Evolutionary conservation across 345 rosid species (phyloP).

Genomic region (Hirschfeldia incana): DNA sequence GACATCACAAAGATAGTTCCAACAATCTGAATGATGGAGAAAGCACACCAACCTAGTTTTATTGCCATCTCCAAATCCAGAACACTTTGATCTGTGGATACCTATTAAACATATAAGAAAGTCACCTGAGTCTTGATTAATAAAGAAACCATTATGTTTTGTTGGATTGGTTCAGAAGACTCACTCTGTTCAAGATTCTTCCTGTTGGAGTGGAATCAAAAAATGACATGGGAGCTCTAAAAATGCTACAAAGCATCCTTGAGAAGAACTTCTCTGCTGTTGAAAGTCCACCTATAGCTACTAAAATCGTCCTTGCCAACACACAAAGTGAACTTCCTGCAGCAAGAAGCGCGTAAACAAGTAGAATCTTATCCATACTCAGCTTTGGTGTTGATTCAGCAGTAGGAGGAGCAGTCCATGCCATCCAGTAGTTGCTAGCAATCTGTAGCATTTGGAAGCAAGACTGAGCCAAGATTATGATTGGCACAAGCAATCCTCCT

Average conservation of each 20-base stretch:
- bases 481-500: constrained; percentile 71
- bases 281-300: constrained; percentile 68
- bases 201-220: constrained; percentile 96
- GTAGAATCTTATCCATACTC: constrained; percentile 59
- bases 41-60: constrained; percentile 89
- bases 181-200: constrained; percentile 89
- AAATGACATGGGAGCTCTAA: constrained; percentile 89
- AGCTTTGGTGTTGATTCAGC: constrained; percentile 50
- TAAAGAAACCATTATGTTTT: neutral
- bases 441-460: constrained; percentile 78
- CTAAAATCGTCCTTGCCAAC: constrained; percentile 63
- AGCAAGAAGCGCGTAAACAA: constrained; percentile 66
- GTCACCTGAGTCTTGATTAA: neutral
- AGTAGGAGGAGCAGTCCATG: constrained; percentile 83
- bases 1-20: constrained; percentile 92
- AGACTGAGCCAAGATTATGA: constrained; percentile 82
- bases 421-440: constrained; percentile 95
- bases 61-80: constrained; percentile 83
- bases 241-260: constrained; percentile 69
- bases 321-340: constrained; percentile 74
- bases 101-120: constrained; percentile 46
- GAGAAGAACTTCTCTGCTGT: constrained; percentile 79
- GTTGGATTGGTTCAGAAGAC: constrained; percentile 21
- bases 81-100: constrained; percentile 89
- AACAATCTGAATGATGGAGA: constrained; percentile 73